Conservation (phyloP, 2,329 filamentous ascomycete species). For the Hypomyces rosellus region DNA sequence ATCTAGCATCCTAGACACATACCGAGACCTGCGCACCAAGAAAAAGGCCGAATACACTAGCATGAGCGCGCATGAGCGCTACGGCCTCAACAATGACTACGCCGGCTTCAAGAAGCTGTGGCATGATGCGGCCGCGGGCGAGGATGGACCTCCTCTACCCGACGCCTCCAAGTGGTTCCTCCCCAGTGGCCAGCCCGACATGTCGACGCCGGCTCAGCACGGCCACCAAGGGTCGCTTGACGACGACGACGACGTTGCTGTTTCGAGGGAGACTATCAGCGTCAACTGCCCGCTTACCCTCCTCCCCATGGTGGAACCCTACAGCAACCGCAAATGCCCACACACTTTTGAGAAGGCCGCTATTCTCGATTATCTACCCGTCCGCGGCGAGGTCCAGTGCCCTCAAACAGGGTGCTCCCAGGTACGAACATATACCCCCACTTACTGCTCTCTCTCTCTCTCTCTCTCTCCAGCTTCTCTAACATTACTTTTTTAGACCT, state of each 20-base stretch:
- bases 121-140: conserved; percentile 47
- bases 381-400: conserved; percentile 43
- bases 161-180: conserved; percentile 51
- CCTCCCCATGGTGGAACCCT: conserved; percentile 57
- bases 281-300: conserved; percentile 66
- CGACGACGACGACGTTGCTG: conserved; percentile 61
- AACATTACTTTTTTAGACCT: conserved; percentile 31
- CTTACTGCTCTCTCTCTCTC: neutral
- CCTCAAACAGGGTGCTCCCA: conserved; percentile 59
- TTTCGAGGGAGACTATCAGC: conserved; percentile 57
- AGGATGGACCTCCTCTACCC: conserved; percentile 44
- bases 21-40: conserved; percentile 29
- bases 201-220: conserved; percentile 18
- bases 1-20: conserved; percentile 24
- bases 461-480: neutral
- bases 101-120: conserved; percentile 52
- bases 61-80: conserved; percentile 40
- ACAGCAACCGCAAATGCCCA: conserved; percentile 59
- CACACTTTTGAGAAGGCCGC: conserved; percentile 65
- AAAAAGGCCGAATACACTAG: conserved; percentile 38
- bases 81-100: conserved; percentile 53
- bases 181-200: conserved; percentile 36
- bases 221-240: conserved; percentile 18
- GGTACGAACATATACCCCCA: conserved; percentile 29
- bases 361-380: conserved; percentile 51